Conservation (phyloP, 2,329 filamentous ascomycete species). For the Fusarium graminum region DNA sequence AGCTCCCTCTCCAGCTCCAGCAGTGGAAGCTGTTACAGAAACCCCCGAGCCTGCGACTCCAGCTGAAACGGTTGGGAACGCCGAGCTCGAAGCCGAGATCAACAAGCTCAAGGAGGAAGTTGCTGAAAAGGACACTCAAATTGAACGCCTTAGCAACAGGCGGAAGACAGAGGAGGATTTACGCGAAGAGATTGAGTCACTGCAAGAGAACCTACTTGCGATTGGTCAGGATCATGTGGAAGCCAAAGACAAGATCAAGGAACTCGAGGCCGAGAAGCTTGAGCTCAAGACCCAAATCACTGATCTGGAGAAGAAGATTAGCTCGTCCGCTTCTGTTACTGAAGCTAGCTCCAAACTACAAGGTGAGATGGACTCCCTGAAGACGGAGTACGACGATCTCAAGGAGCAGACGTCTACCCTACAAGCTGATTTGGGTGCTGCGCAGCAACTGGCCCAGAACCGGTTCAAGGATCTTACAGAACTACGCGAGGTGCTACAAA, state of each 20-base stretch:
- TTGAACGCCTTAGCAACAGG: slow-evolving; percentile 77
- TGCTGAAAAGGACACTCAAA: slow-evolving; percentile 76
- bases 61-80: slow-evolving; percentile 49
- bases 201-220: slow-evolving; percentile 82
- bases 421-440: slow-evolving; percentile 86
- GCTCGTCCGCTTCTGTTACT: slow-evolving; percentile 51
- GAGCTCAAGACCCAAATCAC: slow-evolving; percentile 72
- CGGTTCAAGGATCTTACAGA: slow-evolving; percentile 91
- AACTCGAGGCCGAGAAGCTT: slow-evolving; percentile 76
- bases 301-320: slow-evolving; percentile 79
- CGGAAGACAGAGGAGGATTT: slow-evolving; percentile 82
- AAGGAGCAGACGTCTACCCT: slow-evolving; percentile 77
- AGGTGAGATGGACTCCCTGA: slow-evolving; percentile 69
- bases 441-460: slow-evolving; percentile 86
- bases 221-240: slow-evolving; percentile 88
- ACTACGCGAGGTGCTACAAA: slow-evolving; percentile 82
- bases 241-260: slow-evolving; percentile 81
- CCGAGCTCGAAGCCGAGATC: slow-evolving; percentile 63
- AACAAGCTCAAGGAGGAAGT: slow-evolving; percentile 65
- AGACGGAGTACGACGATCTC: slow-evolving; percentile 73
- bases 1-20: slow-evolving; percentile 49
- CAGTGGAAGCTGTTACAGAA: slow-evolving; percentile 54
- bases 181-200: slow-evolving; percentile 85
- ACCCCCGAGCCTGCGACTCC: slow-evolving; percentile 54
- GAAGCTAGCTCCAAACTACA: slow-evolving; percentile 68